Percentiles rank a stretch among this genome's conserved stretches.
These are phyloP conservation scores for Sarcodon sp. DNA, from an alignment of 768 basidiomycete species.

Conservation along the genomic window DNA sequence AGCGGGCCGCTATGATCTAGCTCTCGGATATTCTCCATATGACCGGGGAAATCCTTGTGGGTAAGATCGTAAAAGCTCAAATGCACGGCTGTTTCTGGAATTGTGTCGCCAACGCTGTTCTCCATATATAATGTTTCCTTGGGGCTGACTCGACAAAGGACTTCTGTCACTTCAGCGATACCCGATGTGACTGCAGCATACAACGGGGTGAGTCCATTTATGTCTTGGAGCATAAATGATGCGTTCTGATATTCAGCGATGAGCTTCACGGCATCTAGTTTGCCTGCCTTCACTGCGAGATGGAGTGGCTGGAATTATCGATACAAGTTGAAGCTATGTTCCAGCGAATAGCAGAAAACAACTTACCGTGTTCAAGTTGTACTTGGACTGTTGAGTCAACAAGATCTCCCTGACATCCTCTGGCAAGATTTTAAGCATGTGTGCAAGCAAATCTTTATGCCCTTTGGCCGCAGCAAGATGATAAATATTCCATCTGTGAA, in stretches of 20 bases:
- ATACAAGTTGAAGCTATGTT: background rate
- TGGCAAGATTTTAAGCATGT: slow-evolving; percentile 36
- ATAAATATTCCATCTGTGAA: slow-evolving; percentile 40
- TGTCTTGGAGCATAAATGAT: too few relatives aligned
- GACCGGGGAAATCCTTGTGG: background rate
- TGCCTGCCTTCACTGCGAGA: slow-evolving; percentile 29
- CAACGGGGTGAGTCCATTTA: too few relatives aligned
- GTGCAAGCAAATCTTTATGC: slow-evolving; percentile 19
- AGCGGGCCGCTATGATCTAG: background rate
- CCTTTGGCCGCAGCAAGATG: slow-evolving; percentile 24
- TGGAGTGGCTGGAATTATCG: slow-evolving; percentile 33
- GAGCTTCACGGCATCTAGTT: slow-evolving; percentile 13
- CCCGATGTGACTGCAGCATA: too few relatives aligned
- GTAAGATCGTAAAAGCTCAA: background rate
- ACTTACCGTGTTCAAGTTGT: slow-evolving; percentile 30
- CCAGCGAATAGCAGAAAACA: background rate
- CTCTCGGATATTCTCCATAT: background rate
- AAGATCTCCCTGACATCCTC: slow-evolving; percentile 29
- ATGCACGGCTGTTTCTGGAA: too few relatives aligned
- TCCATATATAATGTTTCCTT: too few relatives aligned
- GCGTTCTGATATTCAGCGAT: too few relatives aligned
- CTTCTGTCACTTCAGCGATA: too few relatives aligned
- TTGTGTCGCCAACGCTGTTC: too few relatives aligned
- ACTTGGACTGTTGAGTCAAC: slow-evolving; percentile 32
- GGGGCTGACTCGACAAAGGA: too few relatives aligned